A percentile compares a stretch with the other conserved stretches of the same genome.
These are phyloP conservation scores for Lentinula lateritia DNA, from an alignment of 768 basidiomycete genomes.

Conservation along the genomic window DNA sequence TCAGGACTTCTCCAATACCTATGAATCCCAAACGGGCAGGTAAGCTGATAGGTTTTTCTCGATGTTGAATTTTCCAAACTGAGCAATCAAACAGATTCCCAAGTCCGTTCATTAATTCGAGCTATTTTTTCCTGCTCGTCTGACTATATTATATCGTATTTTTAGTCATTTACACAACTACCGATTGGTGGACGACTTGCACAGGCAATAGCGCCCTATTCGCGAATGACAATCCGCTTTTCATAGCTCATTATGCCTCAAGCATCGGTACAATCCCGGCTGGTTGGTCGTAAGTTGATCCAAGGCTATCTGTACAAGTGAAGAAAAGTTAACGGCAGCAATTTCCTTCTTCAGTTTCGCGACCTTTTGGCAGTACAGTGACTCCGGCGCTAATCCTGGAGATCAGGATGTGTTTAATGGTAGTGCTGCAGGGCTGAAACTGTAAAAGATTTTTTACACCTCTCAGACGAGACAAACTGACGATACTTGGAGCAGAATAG, in stretches of 20 bases:
- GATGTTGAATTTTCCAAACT: background rate
- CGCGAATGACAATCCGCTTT: conserved; percentile 46
- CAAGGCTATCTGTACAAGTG: background rate
- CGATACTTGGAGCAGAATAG: background rate
- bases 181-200: conserved; percentile 64
- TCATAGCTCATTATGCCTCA: conserved; percentile 53
- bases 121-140: too few species aligned
- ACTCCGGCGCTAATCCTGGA: conserved; percentile 50
- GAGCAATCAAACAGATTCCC: conserved; percentile 28
- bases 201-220: conserved; percentile 56
- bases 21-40: conserved; percentile 41
- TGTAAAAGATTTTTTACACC: conserved; percentile 16
- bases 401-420: conserved; percentile 58
- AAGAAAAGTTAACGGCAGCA: background rate
- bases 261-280: conserved; percentile 49
- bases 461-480: background rate
- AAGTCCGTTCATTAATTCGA: conserved; percentile 18
- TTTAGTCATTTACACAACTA: conserved; percentile 57
- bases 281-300: conserved; percentile 42
- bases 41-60: conserved; percentile 18
- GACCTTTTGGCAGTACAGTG: conserved; percentile 60
- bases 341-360: conserved; percentile 24
- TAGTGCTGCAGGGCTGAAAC: conserved; percentile 33
- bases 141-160: background rate
- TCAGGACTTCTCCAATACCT: conserved; percentile 55